Conservation (phyloP, 192 early-diverging fungal genomes). For the Mortierella claussenii region DNA sequence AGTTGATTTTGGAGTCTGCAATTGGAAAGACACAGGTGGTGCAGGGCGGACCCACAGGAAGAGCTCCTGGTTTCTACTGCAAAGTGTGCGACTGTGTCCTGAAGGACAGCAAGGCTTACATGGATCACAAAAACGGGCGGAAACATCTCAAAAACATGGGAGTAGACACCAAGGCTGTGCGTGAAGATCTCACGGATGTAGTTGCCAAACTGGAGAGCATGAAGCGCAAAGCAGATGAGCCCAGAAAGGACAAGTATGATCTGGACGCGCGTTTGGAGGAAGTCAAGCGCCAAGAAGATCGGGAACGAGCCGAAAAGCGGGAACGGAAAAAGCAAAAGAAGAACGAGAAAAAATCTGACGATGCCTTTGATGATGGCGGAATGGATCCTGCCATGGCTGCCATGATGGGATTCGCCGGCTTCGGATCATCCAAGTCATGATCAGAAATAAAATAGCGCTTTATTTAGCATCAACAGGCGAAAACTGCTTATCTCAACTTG, state of each 20-base stretch:
- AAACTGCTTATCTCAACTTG: background rate
- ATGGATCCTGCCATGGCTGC: conserved; percentile 74
- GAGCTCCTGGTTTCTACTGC: conserved; percentile 94
- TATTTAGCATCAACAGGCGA: too few relatives aligned
- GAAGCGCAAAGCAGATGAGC: conserved; percentile 75
- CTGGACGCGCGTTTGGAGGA: conserved; percentile 75
- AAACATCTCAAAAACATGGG: conserved; percentile 89
- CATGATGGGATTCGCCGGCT: conserved; percentile 80
- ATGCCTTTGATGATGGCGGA: conserved; percentile 29
- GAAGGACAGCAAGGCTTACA: conserved; percentile 90
- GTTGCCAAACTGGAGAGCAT: conserved; percentile 72
- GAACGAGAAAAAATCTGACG: conserved; percentile 53
- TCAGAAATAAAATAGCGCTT: too few relatives aligned
- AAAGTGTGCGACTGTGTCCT: conserved; percentile 86
- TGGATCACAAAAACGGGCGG: conserved; percentile 93
- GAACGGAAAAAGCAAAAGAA: conserved; percentile 70
- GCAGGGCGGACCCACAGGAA: conserved; percentile 60
- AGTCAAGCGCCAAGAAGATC: conserved; percentile 75
- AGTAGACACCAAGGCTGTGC: conserved; percentile 85
- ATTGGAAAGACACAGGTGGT: conserved; percentile 89
- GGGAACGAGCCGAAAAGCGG: conserved; percentile 67
- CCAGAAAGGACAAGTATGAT: conserved; percentile 68
- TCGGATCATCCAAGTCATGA: conserved; percentile 63
- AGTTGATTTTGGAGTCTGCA: conserved; percentile 76
- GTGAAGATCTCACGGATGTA: conserved; percentile 81